A percentile compares a stretch with the other conserved stretches of the same genome.
Conservation (phyloP, 225 moss, liverwort and hornwort genomes). For the Lunularia cruciata region DNA sequence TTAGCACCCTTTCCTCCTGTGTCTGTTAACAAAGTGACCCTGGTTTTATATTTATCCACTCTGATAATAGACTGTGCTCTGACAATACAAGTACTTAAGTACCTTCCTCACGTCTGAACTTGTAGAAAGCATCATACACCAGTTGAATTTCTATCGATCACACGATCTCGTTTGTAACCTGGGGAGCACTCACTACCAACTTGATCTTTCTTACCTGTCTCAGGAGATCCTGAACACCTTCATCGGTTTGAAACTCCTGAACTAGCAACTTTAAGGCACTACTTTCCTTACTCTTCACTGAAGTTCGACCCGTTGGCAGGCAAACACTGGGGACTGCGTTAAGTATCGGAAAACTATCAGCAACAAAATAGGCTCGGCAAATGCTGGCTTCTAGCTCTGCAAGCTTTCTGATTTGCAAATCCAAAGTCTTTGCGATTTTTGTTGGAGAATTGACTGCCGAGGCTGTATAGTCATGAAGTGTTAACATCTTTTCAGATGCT, state of each 20-base stretch:
- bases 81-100: too few species aligned
- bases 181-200: too few species aligned
- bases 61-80: too few species aligned
- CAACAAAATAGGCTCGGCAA: not conserved
- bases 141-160: too few species aligned
- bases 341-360: not conserved
- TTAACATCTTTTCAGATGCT: not conserved
- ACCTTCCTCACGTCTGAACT: too few species aligned
- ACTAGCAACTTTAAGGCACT: not conserved
- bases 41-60: too few species aligned
- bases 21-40: too few species aligned
- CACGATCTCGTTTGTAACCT: too few species aligned
- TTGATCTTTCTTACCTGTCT: not conserved
- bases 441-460: not conserved
- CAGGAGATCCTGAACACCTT: not conserved
- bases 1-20: too few species aligned
- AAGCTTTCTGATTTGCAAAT: not conserved
- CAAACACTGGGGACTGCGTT: not conserved
- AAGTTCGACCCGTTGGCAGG: too few species aligned
- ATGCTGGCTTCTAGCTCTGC: slow-evolving; percentile 5
- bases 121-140: too few species aligned
- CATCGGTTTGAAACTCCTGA: not conserved
- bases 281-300: not conserved
- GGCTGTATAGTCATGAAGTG: not conserved
- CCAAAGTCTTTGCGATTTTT: not conserved